Base-by-base conservation (phyloP, 1,139 yeast species). In the Yamadazyma oceani region DNA sequence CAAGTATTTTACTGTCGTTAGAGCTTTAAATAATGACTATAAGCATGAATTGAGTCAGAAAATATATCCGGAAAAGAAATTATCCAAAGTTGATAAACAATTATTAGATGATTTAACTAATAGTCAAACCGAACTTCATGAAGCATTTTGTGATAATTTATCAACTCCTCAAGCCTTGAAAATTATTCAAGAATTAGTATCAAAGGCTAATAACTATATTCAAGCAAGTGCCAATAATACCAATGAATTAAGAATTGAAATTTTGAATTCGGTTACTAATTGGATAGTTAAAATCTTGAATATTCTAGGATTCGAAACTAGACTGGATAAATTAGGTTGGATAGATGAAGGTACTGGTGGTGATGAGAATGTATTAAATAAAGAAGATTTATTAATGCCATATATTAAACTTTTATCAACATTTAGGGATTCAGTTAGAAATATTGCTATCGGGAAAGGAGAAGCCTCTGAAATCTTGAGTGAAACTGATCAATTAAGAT, bases 81-180 rank as follows among this genome's bases (percentile, higher is more conserved):
- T 77, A 26, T 63, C 74, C 1, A 36, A 43, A 1, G 46, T 53
- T 4, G 97, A 89, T 58, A 78, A 75, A 48, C 64, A 68, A 27
- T 68, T 88, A 33, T 62, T 78, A 31, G 56, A 58, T 2, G 80
- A 78, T 22, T 71, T 89, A 42, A 60, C 63, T 5, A 52, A 50
- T 1, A 68, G 87, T 12, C 84, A 85, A 59, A 62, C 60, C n/a
- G 78, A 72, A 24, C 87, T 85, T 3, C 87, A 89, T 55, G 69
- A 61, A 24, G 85, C 95, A 2, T 86, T 92, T 64, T 83, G 95
- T 60, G 98, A 92, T 58, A 92, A 88, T 57, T 70, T 92, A 46
- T 66, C 90, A 2, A 85, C 95, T 1, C 90, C 95, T 5, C 75
- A 68, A 45, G 96, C 83, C 0, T 64, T 92, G 45, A 77, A 85